Conservation (phyloP, 192 early-diverging fungal genomes). For the Gonapodya sp. region DNA sequence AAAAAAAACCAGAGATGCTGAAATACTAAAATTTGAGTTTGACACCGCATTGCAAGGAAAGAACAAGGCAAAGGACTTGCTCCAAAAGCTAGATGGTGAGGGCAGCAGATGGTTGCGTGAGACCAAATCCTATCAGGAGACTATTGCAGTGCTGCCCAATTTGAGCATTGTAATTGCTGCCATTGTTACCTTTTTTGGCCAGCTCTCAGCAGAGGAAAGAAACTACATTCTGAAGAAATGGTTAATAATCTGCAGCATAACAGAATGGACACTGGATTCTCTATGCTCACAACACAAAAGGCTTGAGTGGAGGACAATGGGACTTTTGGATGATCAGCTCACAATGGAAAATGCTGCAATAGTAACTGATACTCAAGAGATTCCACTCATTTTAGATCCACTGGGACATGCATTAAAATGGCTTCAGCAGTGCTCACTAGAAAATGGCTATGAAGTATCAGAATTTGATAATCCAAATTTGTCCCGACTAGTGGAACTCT, state of each 20-base stretch:
- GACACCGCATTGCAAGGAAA: conserved; percentile 37
- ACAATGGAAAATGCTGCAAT: conserved; percentile 47
- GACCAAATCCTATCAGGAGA: conserved; percentile 28
- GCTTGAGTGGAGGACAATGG: conserved; percentile 40
- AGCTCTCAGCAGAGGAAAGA: conserved; percentile 35
- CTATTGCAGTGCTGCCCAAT: conserved; percentile 24
- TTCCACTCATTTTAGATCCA: conserved; percentile 43
- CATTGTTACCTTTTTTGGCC: conserved; percentile 39
- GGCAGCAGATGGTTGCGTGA: conserved; percentile 41
- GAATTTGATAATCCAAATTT: conserved; percentile 46
- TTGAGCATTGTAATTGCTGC: conserved; percentile 34
- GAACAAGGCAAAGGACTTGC: conserved; percentile 32
- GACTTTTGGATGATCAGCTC: conserved; percentile 40
- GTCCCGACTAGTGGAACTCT: conserved; percentile 37
- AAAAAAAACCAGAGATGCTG: conserved; percentile 44
- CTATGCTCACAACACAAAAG: conserved; percentile 50
- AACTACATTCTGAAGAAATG: conserved; percentile 23
- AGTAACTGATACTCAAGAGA: conserved; percentile 21
- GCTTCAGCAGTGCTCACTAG: conserved; percentile 35
- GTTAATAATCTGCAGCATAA: conserved; percentile 17
- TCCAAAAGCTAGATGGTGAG: conserved; percentile 46
- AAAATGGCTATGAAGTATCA: conserved; percentile 41
- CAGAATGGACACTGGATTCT: conserved; percentile 26
- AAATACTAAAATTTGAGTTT: conserved; percentile 30
- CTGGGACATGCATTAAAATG: conserved; percentile 35